A percentile compares a stretch with the other conserved stretches of the same genome.
Evolutionary conservation across 83 land plant genomes (phyloP).

Genomic region (Thuja plicata): DNA sequence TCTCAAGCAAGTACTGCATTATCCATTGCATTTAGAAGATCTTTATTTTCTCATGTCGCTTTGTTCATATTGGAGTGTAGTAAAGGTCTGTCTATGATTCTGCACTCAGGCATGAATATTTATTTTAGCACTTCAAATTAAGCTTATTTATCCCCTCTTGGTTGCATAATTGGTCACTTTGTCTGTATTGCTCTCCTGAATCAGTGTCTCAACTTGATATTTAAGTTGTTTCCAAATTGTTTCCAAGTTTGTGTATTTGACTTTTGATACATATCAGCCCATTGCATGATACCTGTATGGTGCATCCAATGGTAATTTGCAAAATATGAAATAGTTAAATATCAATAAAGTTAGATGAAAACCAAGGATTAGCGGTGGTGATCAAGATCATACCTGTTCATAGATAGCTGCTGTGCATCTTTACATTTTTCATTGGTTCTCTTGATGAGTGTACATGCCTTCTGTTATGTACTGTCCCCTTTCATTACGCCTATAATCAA

Average conservation of each 20-base stretch:
- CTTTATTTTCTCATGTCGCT: background rate
- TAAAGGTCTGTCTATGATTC: too few relatives aligned
- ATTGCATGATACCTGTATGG: background rate
- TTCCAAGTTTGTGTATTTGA: background rate
- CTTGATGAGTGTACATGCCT: background rate
- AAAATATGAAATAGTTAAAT: background rate
- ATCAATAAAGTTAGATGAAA: background rate
- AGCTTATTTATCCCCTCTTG: too few relatives aligned
- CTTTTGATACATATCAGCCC: background rate
- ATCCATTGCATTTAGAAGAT: background rate
- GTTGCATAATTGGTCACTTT: too few relatives aligned
- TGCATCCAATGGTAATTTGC: background rate
- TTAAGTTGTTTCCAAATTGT: too few relatives aligned
- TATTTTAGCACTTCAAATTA: too few relatives aligned
- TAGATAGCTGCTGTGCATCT: background rate
- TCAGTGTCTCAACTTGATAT: too few relatives aligned
- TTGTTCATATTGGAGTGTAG: background rate
- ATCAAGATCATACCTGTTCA: background rate
- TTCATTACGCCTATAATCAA: background rate
- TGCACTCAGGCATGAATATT: too few relatives aligned
- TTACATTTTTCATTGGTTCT: background rate
- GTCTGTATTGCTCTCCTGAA: too few relatives aligned
- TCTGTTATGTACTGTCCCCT: background rate
- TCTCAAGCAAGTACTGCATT: background rate
- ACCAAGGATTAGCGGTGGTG: background rate